Base-by-base conservation (phyloP, 1,139 yeast species). In the Geotrichum fermentans region DNA sequence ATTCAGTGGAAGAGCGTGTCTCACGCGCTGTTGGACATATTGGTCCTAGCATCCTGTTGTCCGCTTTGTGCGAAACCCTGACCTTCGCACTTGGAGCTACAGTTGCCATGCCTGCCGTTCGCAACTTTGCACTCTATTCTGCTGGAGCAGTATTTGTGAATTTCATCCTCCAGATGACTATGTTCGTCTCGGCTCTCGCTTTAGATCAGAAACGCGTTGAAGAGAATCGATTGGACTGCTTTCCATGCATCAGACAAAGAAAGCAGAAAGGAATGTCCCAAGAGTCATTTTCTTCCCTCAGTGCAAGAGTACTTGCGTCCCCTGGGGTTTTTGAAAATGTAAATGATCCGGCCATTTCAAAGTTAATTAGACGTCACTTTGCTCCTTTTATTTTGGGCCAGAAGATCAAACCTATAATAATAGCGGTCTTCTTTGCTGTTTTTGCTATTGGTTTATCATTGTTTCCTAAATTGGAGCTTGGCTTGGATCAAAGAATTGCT, bases 91-190 rank as follows among this genome's bases (percentile, higher is more conserved):
- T 92, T 40, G 96, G 96, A 0, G 74, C 95, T 0, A 67, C 73
- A 6, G 97, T 92, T 5, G 77, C 82, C 16, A 92, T 90, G 97
- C 97, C 97, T 2, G 97, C 97, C 0, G 97, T 90, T 7, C 76
- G 83, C 55, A 92, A 90, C 65, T 92, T 92, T 73, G 97, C 98
- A 0, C 69, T 82, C 22, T 92, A 87, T 61, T 86, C 96, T 13
- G 94, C 96, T 0, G 86, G 90, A 11, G 94, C 97, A 0, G 82
- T 92, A 1, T 63, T 82, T 13, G 71, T 87, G 58, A 90, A 92
- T 63, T 82, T 92, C 2, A 43, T 80, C 0, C 71, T 92, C 30
- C 97, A 92, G 62, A 68, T 89, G 67, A 88, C 97, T 0, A 79
- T 83, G 45, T 90, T 90, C 64, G 76, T 88, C 4, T 77, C 96